Evolutionary conservation across 768 basidiomycete genomes (phyloP).

Genomic region (Russula griseocarnosa): DNA sequence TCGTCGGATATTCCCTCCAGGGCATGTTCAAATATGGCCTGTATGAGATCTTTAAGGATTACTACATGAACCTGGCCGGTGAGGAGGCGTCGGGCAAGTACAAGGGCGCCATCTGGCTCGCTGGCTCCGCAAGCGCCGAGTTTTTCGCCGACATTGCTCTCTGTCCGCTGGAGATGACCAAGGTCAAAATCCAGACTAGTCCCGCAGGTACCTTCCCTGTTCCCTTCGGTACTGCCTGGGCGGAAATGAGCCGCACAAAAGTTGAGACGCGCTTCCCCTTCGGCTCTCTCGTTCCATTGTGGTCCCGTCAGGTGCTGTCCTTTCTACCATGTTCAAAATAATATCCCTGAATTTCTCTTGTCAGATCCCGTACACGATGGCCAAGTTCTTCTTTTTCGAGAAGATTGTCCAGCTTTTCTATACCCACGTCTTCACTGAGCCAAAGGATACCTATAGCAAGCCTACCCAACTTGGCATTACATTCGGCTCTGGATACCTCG

Average conservation of each 20-base stretch:
- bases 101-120: slow-evolving; percentile 90
- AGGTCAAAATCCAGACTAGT: slow-evolving; percentile 87
- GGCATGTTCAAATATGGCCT: slow-evolving; percentile 99
- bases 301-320: slow-evolving; percentile 75
- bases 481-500: slow-evolving; percentile 87
- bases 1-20: slow-evolving; percentile 91
- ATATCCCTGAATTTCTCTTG: slow-evolving; percentile 20
- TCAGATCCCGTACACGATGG: slow-evolving; percentile 97
- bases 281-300: slow-evolving; percentile 79
- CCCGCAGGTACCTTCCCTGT: slow-evolving; percentile 72
- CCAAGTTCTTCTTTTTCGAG: slow-evolving; percentile 97
- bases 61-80: slow-evolving; percentile 84
- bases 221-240: slow-evolving; percentile 64
- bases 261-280: slow-evolving; percentile 79
- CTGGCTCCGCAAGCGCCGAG: slow-evolving; percentile 90
- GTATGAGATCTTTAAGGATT: slow-evolving; percentile 95
- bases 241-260: slow-evolving; percentile 64
- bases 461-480: slow-evolving; percentile 85
- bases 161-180: slow-evolving; percentile 92
- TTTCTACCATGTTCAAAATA: not conserved
- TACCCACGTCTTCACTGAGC: slow-evolving; percentile 76
- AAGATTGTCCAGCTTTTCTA: slow-evolving; percentile 85
- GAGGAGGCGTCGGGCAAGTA: slow-evolving; percentile 75
- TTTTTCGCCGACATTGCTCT: slow-evolving; percentile 95
- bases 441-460: slow-evolving; percentile 76